Conservation (phyloP, 257 asterid species). For the Ligustrum vulgare region DNA sequence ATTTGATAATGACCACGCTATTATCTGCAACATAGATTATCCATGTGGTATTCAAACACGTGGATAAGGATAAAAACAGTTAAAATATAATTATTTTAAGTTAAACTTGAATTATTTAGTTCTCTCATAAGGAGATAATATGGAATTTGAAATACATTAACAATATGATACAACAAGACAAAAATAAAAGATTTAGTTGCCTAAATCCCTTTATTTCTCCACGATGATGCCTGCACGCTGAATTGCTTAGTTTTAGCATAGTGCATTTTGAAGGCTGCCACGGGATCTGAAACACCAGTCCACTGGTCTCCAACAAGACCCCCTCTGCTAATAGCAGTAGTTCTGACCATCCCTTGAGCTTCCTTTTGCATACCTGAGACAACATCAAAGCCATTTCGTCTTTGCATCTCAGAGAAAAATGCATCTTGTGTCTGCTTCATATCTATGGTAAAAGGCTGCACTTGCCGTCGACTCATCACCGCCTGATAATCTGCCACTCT, state of each 20-base stretch:
- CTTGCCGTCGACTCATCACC: conserved; percentile 39
- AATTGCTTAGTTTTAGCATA: conserved; percentile 60
- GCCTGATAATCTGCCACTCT: conserved; percentile 40
- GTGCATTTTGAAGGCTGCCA: conserved; percentile 78
- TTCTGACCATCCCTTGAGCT: conserved; percentile 50
- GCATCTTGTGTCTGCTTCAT: conserved; percentile 56
- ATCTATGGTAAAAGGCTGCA: conserved; percentile 54
- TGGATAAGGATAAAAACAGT: too few species aligned
- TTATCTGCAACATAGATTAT: too few species aligned
- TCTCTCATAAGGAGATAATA: too few species aligned
- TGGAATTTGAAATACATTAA: conserved; percentile 41
- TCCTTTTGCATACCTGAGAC: conserved; percentile 53
- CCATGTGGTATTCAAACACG: too few species aligned
- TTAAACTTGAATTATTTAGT: too few species aligned
- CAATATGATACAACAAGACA: conserved; percentile 57
- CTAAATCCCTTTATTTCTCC: conserved; percentile 71
- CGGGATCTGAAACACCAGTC: conserved; percentile 75
- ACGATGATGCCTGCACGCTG: conserved; percentile 42
- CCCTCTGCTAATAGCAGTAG: conserved; percentile 57
- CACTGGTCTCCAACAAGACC: conserved; percentile 63
- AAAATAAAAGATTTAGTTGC: conserved; percentile 57
- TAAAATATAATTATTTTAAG: too few species aligned
- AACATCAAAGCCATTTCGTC: conserved; percentile 62
- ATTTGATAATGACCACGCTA: too few species aligned
- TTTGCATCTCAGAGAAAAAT: conserved; percentile 59